phyloP scores from a whole-genome alignment of 2,329 filamentous ascomycete genomes.

The Pseudocercospora pini-densiflorae region DNA sequence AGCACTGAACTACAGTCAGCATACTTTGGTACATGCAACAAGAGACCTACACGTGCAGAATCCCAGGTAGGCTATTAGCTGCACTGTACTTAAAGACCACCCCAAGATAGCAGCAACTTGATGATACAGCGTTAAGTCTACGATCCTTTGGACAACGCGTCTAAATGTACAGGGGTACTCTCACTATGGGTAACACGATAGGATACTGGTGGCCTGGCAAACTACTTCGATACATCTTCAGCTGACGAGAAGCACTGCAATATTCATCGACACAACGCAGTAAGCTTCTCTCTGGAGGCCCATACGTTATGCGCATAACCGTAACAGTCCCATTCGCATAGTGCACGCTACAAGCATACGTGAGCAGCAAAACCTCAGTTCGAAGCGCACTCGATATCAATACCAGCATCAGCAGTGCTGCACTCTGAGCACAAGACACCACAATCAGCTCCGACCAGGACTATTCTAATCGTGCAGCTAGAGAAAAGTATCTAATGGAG shows the following conservation, averaged over 20 bases:
- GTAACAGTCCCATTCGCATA: too few relatives aligned
- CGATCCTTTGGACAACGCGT: not conserved
- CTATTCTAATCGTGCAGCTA: too few relatives aligned
- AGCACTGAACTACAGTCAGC: not conserved
- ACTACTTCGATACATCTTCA: not conserved
- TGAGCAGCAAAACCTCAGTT: too few relatives aligned
- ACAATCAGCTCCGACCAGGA: too few relatives aligned
- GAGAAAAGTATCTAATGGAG: too few relatives aligned
- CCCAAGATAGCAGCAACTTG: not conserved
- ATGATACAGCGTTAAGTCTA: not conserved
- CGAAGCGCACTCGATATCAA: too few relatives aligned
- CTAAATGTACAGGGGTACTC: not conserved
- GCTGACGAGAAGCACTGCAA: not conserved
- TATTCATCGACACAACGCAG: not conserved
- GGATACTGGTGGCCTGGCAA: not conserved
- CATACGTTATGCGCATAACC: too few relatives aligned
- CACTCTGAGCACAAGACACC: too few relatives aligned
- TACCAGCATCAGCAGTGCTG: too few relatives aligned
- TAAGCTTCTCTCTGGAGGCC: not conserved
- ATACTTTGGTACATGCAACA: slow-evolving; percentile 4
- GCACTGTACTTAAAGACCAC: not conserved
- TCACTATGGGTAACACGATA: not conserved
- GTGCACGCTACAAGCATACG: too few relatives aligned
- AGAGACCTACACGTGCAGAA: not conserved
- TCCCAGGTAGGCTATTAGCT: not conserved